Evolutionary conservation across 331 rosid species (phyloP).

Genomic region (Acacia concinna): DNA sequence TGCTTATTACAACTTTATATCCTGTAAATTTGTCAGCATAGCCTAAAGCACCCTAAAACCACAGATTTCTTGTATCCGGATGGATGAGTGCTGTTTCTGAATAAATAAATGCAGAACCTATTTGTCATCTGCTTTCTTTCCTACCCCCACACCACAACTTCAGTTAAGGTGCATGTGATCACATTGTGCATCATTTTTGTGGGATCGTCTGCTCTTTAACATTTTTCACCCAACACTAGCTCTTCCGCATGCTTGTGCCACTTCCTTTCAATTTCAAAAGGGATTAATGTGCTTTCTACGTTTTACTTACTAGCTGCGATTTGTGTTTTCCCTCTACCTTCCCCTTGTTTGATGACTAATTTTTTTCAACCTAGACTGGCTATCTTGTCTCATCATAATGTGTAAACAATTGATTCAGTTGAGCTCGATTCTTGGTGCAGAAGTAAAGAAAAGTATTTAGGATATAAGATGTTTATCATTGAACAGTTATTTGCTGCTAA

Average conservation of each 20-base stretch:
- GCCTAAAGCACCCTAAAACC: background rate
- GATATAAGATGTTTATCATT: background rate
- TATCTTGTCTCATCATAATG: background rate
- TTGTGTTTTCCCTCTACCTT: background rate
- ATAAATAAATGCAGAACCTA: background rate
- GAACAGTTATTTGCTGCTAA: background rate
- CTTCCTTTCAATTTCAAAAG: background rate
- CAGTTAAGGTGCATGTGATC: background rate
- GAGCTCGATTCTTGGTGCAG: background rate
- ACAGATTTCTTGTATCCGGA: background rate
- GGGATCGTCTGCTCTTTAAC: background rate
- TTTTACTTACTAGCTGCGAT: background rate
- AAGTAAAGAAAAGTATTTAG: background rate
- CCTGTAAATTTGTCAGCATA: background rate
- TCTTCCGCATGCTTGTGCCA: background rate
- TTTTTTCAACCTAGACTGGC: background rate
- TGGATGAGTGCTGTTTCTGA: background rate
- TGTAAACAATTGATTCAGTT: background rate
- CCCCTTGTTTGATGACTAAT: background rate
- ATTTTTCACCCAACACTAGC: background rate
- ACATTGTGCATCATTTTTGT: background rate
- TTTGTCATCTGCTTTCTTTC: background rate
- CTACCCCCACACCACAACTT: background rate
- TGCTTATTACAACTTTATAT: background rate
- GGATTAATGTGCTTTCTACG: background rate